These are phyloP conservation scores for Kockiozyma suomiensis DNA, from an alignment of 805 yeast species.

Conservation along the genomic window DNA sequence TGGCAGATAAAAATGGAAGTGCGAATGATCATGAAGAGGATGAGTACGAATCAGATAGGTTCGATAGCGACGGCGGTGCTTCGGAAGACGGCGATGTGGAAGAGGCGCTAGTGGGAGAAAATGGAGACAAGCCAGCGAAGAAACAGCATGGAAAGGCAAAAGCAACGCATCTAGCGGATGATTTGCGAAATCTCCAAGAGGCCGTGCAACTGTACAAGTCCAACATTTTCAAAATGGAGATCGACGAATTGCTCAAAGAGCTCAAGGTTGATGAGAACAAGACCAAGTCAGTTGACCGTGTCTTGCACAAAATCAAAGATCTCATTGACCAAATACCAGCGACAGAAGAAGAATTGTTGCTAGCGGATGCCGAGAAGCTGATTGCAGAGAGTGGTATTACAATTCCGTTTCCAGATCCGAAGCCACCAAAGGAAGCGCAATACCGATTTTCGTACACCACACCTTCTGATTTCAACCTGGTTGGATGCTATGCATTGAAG, in stretches of 20 bases:
- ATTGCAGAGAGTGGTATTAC: constrained; percentile 57
- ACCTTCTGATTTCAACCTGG: constrained; percentile 75
- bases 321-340: constrained; percentile 67
- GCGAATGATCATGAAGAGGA: neutral
- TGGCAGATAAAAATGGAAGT: neutral
- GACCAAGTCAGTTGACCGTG: constrained; percentile 67
- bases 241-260: constrained; percentile 86
- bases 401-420: constrained; percentile 90
- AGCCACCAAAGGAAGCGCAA: constrained; percentile 64
- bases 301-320: constrained; percentile 71
- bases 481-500: constrained; percentile 88
- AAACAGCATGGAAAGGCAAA: constrained; percentile 8
- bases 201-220: constrained; percentile 94
- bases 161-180: constrained; percentile 50
- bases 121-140: neutral
- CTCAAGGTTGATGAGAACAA: constrained; percentile 72
- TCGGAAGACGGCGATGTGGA: constrained; percentile 31
- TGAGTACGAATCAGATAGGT: constrained; percentile 38
- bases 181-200: constrained; percentile 87
- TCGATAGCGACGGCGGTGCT: constrained; percentile 41
- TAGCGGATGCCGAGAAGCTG: constrained; percentile 57
- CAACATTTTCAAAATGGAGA: constrained; percentile 91
- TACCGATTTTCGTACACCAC: constrained; percentile 68
- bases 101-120: neutral
- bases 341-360: constrained; percentile 44